phyloP scores from a whole-genome alignment of 2,329 filamentous ascomycete genomes.

The Neofusicoccum cordaticola region DNA sequence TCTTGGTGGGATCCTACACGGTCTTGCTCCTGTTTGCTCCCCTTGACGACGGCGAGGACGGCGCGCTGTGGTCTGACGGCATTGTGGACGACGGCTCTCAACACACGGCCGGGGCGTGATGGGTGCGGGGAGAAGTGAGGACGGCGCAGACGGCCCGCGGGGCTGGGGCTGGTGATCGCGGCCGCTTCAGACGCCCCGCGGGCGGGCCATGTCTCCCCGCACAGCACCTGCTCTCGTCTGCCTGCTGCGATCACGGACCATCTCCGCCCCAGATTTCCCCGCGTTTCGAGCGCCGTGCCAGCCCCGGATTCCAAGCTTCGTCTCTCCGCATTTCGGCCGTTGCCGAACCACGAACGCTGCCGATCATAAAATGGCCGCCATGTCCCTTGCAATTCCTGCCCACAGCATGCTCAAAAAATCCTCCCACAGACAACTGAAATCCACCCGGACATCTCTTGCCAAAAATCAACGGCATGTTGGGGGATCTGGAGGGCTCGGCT shows the following conservation, averaged over 20 bases:
- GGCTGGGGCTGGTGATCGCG: not conserved
- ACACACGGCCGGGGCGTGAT: not conserved
- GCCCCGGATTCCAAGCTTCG: not conserved
- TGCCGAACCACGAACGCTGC: not conserved
- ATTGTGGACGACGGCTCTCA: not conserved
- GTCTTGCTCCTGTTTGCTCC: constrained; percentile 19
- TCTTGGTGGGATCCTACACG: constrained; percentile 19
- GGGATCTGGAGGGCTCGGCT: not conserved
- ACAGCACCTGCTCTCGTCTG: no score
- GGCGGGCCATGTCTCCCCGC: not conserved
- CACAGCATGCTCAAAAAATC: not conserved
- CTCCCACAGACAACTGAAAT: not conserved
- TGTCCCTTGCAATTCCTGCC: not conserved
- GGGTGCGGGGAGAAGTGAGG: not conserved
- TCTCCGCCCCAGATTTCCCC: not conserved
- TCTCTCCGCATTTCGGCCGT: not conserved
- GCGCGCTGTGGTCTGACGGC: not conserved
- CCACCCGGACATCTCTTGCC: not conserved
- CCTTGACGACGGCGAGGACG: not conserved
- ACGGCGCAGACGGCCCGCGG: not conserved
- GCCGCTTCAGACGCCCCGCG: not conserved
- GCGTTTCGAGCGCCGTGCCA: not conserved
- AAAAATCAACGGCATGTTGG: not conserved
- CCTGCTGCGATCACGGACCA: not conserved
- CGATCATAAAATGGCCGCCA: not conserved